Percentiles rank a stretch among this genome's conserved stretches.
phyloP scores from a whole-genome alignment of 2,329 filamentous ascomycete genomes.

The Diatrype stigma region DNA sequence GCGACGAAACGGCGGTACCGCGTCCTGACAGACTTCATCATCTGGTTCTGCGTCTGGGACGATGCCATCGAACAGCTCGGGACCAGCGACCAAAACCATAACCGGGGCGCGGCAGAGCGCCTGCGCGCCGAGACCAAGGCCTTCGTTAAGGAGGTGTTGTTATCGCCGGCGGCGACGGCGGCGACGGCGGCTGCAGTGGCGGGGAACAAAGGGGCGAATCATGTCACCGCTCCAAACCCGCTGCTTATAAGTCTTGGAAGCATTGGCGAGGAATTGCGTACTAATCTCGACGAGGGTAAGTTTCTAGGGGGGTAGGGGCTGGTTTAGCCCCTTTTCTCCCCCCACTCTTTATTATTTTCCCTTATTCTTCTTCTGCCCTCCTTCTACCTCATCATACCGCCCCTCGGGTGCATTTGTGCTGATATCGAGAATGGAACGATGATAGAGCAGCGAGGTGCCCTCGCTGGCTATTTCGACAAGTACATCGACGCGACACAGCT shows the following conservation, averaged over 20 bases:
- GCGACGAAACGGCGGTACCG: slow-evolving; percentile 12
- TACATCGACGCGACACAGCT: slow-evolving; percentile 23
- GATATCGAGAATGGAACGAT: background rate
- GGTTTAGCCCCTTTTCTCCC: background rate
- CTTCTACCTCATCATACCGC: background rate
- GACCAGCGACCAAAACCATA: too few relatives aligned
- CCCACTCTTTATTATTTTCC: background rate
- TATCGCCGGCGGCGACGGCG: slow-evolving; percentile 6
- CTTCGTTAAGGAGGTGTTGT: slow-evolving; percentile 6
- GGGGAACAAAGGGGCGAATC: slow-evolving; percentile 1
- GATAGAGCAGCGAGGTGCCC: slow-evolving; percentile 14
- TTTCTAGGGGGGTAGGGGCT: too few relatives aligned
- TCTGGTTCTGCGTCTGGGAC: slow-evolving; percentile 25
- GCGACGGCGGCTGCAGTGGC: too few relatives aligned
- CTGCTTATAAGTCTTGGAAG: slow-evolving; percentile 15
- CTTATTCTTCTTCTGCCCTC: background rate
- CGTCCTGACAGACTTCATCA: slow-evolving; percentile 18
- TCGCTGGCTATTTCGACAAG: slow-evolving; percentile 17
- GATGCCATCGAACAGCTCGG: slow-evolving; percentile 18
- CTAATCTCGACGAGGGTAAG: slow-evolving; percentile 17
- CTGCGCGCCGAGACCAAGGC: slow-evolving; percentile 18
- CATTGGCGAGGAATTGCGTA: slow-evolving; percentile 14
- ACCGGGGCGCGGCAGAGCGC: slow-evolving; percentile 11
- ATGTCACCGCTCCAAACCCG: slow-evolving; percentile 7
- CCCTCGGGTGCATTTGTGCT: too few relatives aligned